Base-by-base conservation (phyloP, 176 grass and related monocot genomes). In the Metroxylon sagu region DNA sequence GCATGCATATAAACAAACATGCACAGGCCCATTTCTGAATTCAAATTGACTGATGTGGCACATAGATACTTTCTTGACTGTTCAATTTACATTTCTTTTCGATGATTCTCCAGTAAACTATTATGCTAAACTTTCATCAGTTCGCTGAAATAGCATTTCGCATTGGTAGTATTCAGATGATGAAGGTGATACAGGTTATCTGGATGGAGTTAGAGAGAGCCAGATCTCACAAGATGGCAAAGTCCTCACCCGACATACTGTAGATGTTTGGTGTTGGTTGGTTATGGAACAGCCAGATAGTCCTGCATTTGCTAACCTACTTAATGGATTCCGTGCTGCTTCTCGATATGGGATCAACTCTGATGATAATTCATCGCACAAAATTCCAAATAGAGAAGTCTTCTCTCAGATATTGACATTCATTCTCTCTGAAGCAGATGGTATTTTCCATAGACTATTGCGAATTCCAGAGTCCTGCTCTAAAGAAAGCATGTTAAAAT, bases 181-280 rank as follows among this genome's bases (percentile, higher is more conserved):
- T 52, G 54, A 93, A 75, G 71, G 74, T 62, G 82, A 73, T 70
- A 53, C 15, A 54, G 75, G 62, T 78, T 19, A 16, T 29, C 68
- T 56, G 50, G 59, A 72, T 61, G 59, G 29, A 17, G 58, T 12
- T 39, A 2, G 6, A 54, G 51, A 56, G 53, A 62, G 26, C 5
- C 7, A 18, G 55, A 39, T 6, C 14, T 56, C 65, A 56, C 27
- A 25, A 16, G 64, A 49, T 60, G 53, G 71, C 71, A 90, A 82
- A 49, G 62, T 85, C 60, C 83, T 97, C 69, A 85, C 81, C 73
- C 74, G 75, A 56, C 82, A 77, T 29, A 97, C 93, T 59, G 69
- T 88, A 80, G 85, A 68, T 77, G 74, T 91, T 69, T 97, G 93
- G 93, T 85, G 84, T 67, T 85, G 83, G 76, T 55, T 88, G 80